These are phyloP conservation scores for Arthroderma sp. DNA, from an alignment of 2,329 filamentous ascomycete genomes.

Conservation along the genomic window DNA sequence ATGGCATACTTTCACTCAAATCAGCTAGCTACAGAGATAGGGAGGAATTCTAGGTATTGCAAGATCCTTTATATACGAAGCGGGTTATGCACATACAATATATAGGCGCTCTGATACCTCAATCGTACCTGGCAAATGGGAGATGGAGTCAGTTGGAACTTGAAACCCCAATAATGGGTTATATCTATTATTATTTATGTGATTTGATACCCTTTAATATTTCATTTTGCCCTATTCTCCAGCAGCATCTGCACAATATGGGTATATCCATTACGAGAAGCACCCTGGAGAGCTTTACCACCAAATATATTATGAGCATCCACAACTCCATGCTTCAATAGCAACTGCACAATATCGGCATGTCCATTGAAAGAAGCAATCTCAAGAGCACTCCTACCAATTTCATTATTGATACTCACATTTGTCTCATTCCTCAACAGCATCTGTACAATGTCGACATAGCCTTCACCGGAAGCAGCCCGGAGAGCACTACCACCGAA, in stretches of 20 bases:
- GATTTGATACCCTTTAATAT: conserved; percentile 5
- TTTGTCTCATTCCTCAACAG: conserved; percentile 10
- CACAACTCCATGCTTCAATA: conserved; percentile 10
- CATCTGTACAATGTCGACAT: conserved; percentile 6
- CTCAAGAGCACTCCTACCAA: background rate
- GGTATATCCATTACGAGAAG: conserved; percentile 6
- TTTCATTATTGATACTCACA: conserved; percentile 7
- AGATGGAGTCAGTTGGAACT: no score
- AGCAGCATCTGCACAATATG: conserved; percentile 9
- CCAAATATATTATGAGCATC: conserved; percentile 4
- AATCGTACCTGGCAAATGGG: no score
- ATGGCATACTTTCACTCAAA: no score
- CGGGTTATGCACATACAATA: no score
- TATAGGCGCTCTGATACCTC: no score
- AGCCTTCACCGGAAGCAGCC: conserved; percentile 7
- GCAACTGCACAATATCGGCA: conserved; percentile 5
- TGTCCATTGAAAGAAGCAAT: conserved; percentile 8
- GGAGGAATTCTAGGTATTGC: no score
- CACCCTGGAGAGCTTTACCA: conserved; percentile 8
- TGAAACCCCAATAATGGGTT: no score
- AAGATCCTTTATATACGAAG: no score
- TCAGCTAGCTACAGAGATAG: no score
- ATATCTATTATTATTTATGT: no score
- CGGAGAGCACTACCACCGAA: conserved; percentile 6
- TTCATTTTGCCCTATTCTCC: conserved; percentile 10